Conservation (phyloP, 441 rosid genomes). For the Populus tomentosa region DNA sequence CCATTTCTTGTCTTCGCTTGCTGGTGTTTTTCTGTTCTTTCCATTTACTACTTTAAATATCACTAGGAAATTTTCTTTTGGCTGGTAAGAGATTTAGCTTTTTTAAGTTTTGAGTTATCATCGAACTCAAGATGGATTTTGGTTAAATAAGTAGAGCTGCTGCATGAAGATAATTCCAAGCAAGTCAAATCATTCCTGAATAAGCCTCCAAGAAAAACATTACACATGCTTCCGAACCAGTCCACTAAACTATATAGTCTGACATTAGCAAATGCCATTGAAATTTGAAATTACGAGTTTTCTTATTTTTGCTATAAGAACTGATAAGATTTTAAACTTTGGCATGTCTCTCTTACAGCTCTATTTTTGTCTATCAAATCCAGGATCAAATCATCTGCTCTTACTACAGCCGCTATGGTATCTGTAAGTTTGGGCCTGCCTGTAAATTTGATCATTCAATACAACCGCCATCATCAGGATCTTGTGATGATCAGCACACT, state of each 20-base stretch:
- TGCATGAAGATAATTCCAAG: background rate
- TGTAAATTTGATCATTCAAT: conserved; percentile 87
- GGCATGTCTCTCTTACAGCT: background rate
- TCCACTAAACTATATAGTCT: background rate
- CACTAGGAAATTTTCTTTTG: background rate
- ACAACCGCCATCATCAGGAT: conserved; percentile 28
- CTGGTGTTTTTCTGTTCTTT: background rate
- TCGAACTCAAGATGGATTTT: background rate
- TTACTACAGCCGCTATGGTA: conserved; percentile 85
- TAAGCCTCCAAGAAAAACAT: background rate
- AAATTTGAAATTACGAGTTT: background rate
- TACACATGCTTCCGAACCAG: background rate
- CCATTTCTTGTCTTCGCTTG: background rate
- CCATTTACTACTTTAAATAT: background rate
- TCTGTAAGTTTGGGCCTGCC: conserved; percentile 92
- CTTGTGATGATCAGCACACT: conserved; percentile 26
- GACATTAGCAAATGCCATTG: background rate
- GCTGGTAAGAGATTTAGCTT: background rate
- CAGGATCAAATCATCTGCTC: conserved; percentile 79
- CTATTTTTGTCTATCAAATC: conserved; percentile 10
- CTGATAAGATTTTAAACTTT: background rate
- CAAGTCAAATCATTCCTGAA: background rate
- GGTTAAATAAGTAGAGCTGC: background rate
- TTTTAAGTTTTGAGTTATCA: background rate
- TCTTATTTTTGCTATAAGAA: background rate